These are phyloP conservation scores for Jacaranda mimosifolia DNA, from an alignment of 257 asterid species.

Conservation along the genomic window DNA sequence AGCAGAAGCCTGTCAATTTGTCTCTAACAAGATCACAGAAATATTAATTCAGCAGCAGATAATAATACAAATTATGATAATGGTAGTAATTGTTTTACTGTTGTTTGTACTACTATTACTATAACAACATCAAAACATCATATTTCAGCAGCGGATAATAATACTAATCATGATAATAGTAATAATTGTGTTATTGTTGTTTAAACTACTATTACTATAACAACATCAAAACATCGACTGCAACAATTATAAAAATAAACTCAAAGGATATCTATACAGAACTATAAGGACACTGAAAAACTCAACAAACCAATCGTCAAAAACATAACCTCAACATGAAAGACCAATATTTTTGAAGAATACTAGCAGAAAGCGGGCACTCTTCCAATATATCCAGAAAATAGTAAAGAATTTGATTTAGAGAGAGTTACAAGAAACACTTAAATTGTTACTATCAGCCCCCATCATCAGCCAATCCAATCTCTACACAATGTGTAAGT, in stretches of 20 bases:
- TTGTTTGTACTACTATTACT: no score
- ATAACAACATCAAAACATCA: no score
- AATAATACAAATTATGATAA: neutral
- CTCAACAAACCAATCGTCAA: neutral
- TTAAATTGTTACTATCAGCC: no score
- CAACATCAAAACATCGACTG: neutral
- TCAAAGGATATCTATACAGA: neutral
- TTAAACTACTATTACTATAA: neutral
- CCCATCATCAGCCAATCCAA: no score
- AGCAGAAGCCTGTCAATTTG: slow-evolving; percentile 6
- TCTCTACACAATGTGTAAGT: neutral
- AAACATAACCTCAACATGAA: neutral
- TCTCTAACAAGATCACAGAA: neutral
- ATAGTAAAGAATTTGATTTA: no score
- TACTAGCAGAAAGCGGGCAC: neutral
- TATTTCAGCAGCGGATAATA: no score
- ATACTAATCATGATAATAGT: no score
- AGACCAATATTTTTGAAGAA: neutral
- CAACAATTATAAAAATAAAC: neutral
- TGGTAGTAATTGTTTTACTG: neutral
- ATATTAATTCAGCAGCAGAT: neutral
- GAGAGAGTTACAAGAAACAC: no score
- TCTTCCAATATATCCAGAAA: no score
- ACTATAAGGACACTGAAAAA: neutral
- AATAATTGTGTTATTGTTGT: no score